Evolutionary conservation across 805 yeast genomes (phyloP).

Genomic region (Yarrowia bubula): DNA sequence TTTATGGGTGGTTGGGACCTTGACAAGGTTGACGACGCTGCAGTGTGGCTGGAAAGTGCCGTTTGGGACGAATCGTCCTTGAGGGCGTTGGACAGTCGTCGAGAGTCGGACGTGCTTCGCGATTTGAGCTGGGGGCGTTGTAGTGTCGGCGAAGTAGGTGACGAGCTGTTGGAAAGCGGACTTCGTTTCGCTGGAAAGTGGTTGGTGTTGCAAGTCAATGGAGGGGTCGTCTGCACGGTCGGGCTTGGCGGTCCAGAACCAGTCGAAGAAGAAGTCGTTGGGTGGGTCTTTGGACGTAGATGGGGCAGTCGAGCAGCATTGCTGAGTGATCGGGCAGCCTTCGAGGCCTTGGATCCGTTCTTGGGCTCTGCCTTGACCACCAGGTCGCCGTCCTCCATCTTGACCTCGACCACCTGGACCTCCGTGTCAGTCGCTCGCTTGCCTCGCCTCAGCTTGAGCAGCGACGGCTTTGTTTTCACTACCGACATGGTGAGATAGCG

Average conservation of each 20-base stretch:
- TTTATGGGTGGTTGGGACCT: constrained; percentile 25
- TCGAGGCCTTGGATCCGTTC: constrained; percentile 4
- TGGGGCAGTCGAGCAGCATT: neutral
- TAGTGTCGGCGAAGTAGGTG: neutral
- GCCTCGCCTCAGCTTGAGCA: constrained; percentile 18
- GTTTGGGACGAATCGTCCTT: constrained; percentile 11
- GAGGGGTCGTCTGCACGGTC: neutral
- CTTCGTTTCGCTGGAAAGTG: neutral
- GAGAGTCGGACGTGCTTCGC: constrained; percentile 5
- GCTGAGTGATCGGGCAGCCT: neutral
- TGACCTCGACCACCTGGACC: constrained; percentile 17
- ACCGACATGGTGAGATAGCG: too few species aligned
- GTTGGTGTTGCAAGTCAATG: constrained; percentile 11
- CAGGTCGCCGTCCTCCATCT: constrained; percentile 7
- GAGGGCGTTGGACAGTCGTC: constrained; percentile 5
- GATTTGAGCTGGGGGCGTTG: neutral
- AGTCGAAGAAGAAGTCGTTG: neutral
- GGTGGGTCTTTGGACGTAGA: neutral
- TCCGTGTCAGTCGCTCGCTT: neutral
- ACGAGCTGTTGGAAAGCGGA: constrained; percentile 2
- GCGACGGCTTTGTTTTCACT: constrained; percentile 10
- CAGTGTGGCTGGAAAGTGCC: constrained; percentile 23
- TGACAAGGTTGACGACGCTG: neutral
- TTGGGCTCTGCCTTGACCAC: constrained; percentile 6
- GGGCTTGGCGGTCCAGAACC: constrained; percentile 5